phyloP scores from a whole-genome alignment of 305 asterid species.

The Rubia tinctorum region DNA sequence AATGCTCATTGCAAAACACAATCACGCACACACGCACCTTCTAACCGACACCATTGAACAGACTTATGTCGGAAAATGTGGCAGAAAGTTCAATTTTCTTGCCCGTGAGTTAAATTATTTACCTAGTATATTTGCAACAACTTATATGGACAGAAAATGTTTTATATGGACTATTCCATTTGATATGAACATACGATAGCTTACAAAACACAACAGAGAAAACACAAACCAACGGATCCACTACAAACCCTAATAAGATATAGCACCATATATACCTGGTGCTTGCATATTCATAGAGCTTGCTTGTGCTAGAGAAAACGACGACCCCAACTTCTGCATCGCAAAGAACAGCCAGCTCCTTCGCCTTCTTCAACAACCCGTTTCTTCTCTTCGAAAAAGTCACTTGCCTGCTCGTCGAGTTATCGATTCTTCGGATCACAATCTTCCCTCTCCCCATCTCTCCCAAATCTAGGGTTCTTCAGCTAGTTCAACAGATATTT shows the following conservation, averaged over 20 bases:
- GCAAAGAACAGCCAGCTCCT: constrained; percentile 74
- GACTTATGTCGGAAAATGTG: no score
- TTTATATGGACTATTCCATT: no score
- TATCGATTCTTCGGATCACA: constrained; percentile 61
- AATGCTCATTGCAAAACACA: neutral
- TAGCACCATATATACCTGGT: constrained; percentile 33
- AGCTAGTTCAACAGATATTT: neutral
- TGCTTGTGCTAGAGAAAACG: constrained; percentile 64
- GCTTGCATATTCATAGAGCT: constrained; percentile 54
- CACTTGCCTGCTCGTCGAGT: constrained; percentile 70
- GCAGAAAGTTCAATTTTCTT: no score
- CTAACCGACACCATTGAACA: no score
- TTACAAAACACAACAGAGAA: neutral
- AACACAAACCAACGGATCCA: neutral
- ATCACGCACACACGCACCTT: neutral
- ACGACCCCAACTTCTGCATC: constrained; percentile 80
- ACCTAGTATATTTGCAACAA: no score
- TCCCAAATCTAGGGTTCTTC: constrained; percentile 40
- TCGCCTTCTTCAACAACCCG: constrained; percentile 70
- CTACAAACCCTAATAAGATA: constrained; percentile 5
- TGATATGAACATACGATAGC: neutral
- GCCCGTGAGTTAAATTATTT: no score
- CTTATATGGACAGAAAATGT: no score
- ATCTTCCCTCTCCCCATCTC: constrained; percentile 75
- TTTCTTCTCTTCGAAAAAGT: constrained; percentile 74